phyloP scores from a whole-genome alignment of 139 green algal genomes.

The Micractinium sp. region DNA sequence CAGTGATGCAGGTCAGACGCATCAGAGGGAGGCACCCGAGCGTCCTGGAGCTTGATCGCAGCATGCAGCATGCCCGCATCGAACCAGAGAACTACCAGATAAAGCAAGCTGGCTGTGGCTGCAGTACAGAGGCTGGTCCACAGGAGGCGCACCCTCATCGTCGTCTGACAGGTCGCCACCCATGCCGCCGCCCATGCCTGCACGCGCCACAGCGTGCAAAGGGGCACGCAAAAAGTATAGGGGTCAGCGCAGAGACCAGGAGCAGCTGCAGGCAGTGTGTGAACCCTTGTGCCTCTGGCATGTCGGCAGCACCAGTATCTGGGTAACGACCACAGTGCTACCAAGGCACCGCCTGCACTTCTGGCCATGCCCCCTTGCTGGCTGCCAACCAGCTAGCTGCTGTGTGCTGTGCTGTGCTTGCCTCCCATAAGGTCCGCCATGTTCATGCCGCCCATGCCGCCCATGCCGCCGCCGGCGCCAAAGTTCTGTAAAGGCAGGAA shows the following conservation, averaged over 20 bases:
- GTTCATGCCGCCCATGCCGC: conserved; percentile 32
- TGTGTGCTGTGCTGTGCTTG: neutral
- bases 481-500: conserved; percentile 25
- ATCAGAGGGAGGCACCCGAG: too few species aligned
- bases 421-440: neutral
- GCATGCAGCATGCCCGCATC: neutral
- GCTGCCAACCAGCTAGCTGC: neutral
- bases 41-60: neutral
- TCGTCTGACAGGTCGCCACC: neutral
- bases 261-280: too few species aligned
- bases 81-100: too few species aligned
- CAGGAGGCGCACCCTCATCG: neutral
- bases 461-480: conserved; percentile 33
- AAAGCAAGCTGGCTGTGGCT: too few species aligned
- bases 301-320: too few species aligned
- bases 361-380: too few species aligned
- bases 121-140: neutral
- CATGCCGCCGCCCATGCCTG: conserved; percentile 4
- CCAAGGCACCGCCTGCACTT: too few species aligned
- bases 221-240: neutral
- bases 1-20: neutral
- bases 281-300: too few species aligned
- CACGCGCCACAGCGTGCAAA: neutral
- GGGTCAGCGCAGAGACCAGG: neutral
- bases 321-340: too few species aligned